phyloP scores from a whole-genome alignment of 208 protist genomes.

The Leishmania aethiopica region DNA sequence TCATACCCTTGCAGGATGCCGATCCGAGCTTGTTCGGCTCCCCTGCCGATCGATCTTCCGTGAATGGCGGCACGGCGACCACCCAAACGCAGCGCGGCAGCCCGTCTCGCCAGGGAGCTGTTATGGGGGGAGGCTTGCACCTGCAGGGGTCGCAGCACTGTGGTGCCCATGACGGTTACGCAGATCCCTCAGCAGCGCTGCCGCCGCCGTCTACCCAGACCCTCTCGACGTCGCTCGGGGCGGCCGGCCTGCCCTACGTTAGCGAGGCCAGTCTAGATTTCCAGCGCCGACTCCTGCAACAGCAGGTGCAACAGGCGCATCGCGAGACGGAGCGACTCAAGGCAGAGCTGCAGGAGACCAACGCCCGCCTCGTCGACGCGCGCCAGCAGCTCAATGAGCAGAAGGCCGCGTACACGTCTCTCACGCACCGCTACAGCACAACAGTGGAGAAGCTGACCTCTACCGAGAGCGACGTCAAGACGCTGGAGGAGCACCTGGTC shows the following conservation, averaged over 20 bases:
- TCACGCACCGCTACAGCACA: conserved; percentile 65
- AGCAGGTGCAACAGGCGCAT: conserved; percentile 59
- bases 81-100: background rate
- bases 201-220: background rate
- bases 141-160: background rate
- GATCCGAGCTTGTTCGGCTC: conserved; percentile 21
- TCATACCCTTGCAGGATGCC: conserved; percentile 32
- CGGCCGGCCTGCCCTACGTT: background rate
- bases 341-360: conserved; percentile 54
- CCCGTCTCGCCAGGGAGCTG: conserved; percentile 2
- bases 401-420: conserved; percentile 59
- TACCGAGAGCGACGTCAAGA: conserved; percentile 46
- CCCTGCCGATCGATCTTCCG: background rate
- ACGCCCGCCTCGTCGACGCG: conserved; percentile 31
- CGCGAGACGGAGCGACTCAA: conserved; percentile 53
- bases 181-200: background rate
- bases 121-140: background rate
- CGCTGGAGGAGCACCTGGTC: conserved; percentile 68
- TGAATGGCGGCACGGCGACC: background rate
- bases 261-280: conserved; percentile 53
- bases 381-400: conserved; percentile 64
- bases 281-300: conserved; percentile 60
- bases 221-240: background rate
- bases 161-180: background rate
- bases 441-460: conserved; percentile 62